A percentile compares a stretch with the other conserved stretches of the same genome.
phyloP scores from a whole-genome alignment of 306 rosid genomes.

The Arachis hypogaea region DNA sequence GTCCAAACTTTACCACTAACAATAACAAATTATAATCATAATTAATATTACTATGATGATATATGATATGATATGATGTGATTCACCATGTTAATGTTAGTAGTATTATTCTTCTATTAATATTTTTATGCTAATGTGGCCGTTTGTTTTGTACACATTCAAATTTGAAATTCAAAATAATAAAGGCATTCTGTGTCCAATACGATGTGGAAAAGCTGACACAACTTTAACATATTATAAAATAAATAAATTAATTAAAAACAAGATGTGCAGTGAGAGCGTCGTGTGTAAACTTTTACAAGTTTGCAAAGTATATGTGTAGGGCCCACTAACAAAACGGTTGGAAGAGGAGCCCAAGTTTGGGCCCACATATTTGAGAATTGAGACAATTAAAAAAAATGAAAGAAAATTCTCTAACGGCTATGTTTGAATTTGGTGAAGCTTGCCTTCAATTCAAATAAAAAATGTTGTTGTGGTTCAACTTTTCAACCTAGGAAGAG shows the following conservation, averaged over 20 bases:
- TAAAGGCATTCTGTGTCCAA: conserved; percentile 18
- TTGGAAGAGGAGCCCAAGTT: conserved; percentile 32
- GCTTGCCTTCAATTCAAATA: conserved; percentile 11
- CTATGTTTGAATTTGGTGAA: conserved; percentile 28
- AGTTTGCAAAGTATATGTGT: conserved; percentile 34
- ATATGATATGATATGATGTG: not conserved
- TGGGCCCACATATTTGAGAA: conserved; percentile 44
- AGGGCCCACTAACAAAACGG: conserved; percentile 42
- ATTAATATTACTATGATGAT: not conserved
- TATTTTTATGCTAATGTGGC: conserved; percentile 32
- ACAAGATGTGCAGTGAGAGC: not conserved
- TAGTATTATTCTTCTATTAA: not conserved
- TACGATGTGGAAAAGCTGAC: conserved; percentile 49
- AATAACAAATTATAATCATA: not conserved
- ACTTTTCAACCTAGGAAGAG: not conserved
- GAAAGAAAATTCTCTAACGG: not conserved
- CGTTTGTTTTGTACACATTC: conserved; percentile 52
- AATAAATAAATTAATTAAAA: not conserved
- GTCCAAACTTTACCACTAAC: conserved; percentile 49
- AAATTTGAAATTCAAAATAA: conserved; percentile 77
- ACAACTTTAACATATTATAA: conserved; percentile 22
- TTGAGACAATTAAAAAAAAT: not conserved
- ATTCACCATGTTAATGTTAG: not conserved
- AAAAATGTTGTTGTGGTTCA: not conserved
- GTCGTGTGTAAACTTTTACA: not conserved